Evolutionary conservation across 192 early-diverging fungal species (phyloP), one percentile per base, ranked within the genome.

Genomic region (Allomyces arbusculus): DNA sequence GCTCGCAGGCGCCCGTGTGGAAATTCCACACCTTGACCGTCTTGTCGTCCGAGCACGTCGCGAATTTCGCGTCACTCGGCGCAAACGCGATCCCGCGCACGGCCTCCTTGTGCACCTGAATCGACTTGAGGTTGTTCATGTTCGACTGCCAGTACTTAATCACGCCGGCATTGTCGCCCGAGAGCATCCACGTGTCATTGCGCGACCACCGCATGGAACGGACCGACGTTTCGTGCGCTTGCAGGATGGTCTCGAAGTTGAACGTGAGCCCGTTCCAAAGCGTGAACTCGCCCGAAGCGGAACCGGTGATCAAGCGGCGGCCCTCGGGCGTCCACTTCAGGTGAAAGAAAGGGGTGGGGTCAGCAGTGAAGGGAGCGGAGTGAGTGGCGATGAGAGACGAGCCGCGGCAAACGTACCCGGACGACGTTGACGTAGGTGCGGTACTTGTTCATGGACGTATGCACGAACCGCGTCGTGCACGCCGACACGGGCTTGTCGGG

Each of bases 141-240:
- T 94, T 97, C 26, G 87, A 87, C 75, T 94, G 89, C 92, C 94
- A 99, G 73, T 97, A 99, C 72, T 99, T 99, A 67, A 99, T 90
- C 20, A 87, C 75, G 28, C 95, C 95, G 26, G 81, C 79, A 64
- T 94, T 86, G 71, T 95, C 95, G 5, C 86, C 92, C 19, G 86
- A 91, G 4, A 99, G 85, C 80, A 99, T 85, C 90, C 91, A 99
- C 62, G 92, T 88, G 45, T 89, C 88, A 67, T 94, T 90, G 71
- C 91, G 92, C 23, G 89, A 90, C 95, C 95, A 99, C 64, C 87
- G 80, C 95, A 99, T 95, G 24, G 86, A 79, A 50, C 93, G 86
- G 4, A 98, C 87, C n/a, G 95, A 88, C 44, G 81, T 85, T 65
- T 95, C 93, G 74, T 98, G 95, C 3, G 95, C 90, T 75, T 94